phyloP scores from a whole-genome alignment of 495 filamentous ascomycete genomes.

The Penicillium simplicissimum region DNA sequence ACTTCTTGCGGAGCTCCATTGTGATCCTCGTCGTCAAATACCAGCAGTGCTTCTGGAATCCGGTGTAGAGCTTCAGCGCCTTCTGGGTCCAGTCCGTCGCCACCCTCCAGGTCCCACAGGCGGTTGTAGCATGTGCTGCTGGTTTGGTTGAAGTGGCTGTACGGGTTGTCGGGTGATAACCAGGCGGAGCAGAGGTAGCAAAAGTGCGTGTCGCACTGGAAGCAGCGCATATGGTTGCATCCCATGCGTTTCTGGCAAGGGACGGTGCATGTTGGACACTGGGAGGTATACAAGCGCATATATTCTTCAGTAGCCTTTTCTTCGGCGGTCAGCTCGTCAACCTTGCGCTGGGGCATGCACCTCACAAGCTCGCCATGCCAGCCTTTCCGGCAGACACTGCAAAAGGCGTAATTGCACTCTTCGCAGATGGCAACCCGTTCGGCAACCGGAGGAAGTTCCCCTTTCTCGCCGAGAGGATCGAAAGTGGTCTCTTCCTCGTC shows the following conservation, averaged over 20 bases:
- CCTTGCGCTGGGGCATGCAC: slow-evolving; percentile 58
- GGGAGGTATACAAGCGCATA: slow-evolving; percentile 73
- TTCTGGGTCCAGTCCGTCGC: slow-evolving; percentile 63
- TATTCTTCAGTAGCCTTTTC: slow-evolving; percentile 85
- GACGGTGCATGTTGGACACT: slow-evolving; percentile 87
- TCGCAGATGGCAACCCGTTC: slow-evolving; percentile 81
- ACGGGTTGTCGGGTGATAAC: slow-evolving; percentile 80
- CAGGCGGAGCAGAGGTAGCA: slow-evolving; percentile 93
- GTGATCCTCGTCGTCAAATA: slow-evolving; percentile 44
- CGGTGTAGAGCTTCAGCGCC: slow-evolving; percentile 46
- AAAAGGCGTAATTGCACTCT: slow-evolving; percentile 91
- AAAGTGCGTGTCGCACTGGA: slow-evolving; percentile 86
- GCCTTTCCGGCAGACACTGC: slow-evolving; percentile 66
- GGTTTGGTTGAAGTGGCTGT: slow-evolving; percentile 78
- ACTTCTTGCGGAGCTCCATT: slow-evolving; percentile 3
- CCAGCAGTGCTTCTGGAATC: slow-evolving; percentile 37
- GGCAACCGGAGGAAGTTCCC: slow-evolving; percentile 45
- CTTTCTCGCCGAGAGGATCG: slow-evolving; percentile 39
- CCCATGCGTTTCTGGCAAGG: slow-evolving; percentile 87
- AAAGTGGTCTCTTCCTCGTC: slow-evolving; percentile 35
- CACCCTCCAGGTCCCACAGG: slow-evolving; percentile 85
- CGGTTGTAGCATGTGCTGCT: slow-evolving; percentile 72
- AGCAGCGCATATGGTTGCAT: slow-evolving; percentile 98
- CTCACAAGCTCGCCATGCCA: slow-evolving; percentile 89
- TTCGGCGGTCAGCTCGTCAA: slow-evolving; percentile 68